These are phyloP conservation scores for Sporisorium graminicola DNA, from an alignment of 1,284 basidiomycete genomes.

Conservation along the genomic window DNA sequence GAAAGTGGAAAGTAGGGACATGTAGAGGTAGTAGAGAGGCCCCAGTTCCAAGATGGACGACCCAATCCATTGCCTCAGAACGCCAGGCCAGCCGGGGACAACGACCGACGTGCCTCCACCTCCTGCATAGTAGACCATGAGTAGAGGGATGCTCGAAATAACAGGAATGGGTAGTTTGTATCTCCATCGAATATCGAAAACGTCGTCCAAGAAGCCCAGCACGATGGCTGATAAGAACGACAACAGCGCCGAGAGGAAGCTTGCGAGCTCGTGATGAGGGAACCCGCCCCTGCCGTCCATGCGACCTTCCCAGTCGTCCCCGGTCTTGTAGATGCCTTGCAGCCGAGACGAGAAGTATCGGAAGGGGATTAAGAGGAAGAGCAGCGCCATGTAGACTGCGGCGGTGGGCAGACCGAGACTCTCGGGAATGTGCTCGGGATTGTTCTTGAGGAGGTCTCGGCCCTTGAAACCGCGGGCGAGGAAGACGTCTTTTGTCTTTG, in stretches of 20 bases:
- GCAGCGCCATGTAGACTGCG: constrained; percentile 84
- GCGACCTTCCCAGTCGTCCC: constrained; percentile 50
- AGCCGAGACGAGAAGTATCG: constrained; percentile 58
- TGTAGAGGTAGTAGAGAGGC: constrained; percentile 94
- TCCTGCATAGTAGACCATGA: constrained; percentile 96
- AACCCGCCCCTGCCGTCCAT: constrained; percentile 74
- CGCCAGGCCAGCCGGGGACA: constrained; percentile 76
- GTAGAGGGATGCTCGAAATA: constrained; percentile 90
- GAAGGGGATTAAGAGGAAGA: constrained; percentile 72
- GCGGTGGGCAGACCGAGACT: constrained; percentile 91
- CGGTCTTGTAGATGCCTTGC: constrained; percentile 22
- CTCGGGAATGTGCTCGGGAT: constrained; percentile 79
- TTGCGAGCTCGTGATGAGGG: constrained; percentile 89
- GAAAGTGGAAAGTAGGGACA: constrained; percentile 94
- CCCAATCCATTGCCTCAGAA: constrained; percentile 70
- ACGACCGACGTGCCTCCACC: constrained; percentile 94
- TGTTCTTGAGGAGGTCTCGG: constrained; percentile 62
- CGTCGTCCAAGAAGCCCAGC: constrained; percentile 94
- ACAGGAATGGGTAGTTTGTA: constrained; percentile 96
- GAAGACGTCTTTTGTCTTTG: constrained; percentile 54
- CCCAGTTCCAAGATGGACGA: constrained; percentile 91
- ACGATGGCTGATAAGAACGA: constrained; percentile 91
- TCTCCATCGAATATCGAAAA: constrained; percentile 98
- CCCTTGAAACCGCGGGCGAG: constrained; percentile 59
- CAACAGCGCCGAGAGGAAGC: constrained; percentile 91